These are phyloP conservation scores for Pseudocercospora ulei DNA, from an alignment of 2,329 filamentous ascomycete genomes.

Conservation along the genomic window DNA sequence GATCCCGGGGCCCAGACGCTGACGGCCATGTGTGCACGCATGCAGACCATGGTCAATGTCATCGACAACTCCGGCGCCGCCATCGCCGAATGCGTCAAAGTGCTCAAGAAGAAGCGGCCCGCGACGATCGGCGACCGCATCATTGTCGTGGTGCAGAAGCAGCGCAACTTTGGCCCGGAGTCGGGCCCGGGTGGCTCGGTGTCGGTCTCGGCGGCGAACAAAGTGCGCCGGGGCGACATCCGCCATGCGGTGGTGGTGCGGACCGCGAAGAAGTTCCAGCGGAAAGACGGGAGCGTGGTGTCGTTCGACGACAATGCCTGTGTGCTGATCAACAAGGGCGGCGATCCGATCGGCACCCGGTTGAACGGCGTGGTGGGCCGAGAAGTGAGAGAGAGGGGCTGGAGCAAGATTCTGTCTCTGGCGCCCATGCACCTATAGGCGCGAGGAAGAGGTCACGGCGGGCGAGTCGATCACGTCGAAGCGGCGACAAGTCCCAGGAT, in stretches of 20 bases:
- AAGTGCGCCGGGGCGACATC: constrained; percentile 93
- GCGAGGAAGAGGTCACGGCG: not conserved
- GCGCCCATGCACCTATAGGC: constrained; percentile 68
- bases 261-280: constrained; percentile 75
- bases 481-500: too few species aligned
- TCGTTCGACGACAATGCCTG: constrained; percentile 97
- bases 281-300: constrained; percentile 79
- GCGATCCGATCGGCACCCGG: constrained; percentile 86
- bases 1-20: too few species aligned
- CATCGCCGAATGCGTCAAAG: constrained; percentile 89
- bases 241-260: constrained; percentile 92
- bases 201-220: constrained; percentile 67
- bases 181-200: constrained; percentile 62
- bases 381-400: constrained; percentile 83
- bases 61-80: constrained; percentile 99
- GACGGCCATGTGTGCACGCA: not conserved
- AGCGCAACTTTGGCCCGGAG: constrained; percentile 65
- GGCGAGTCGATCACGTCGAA: constrained; percentile 4
- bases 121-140: constrained; percentile 93
- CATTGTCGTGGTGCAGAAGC: constrained; percentile 94
- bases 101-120: constrained; percentile 79
- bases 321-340: constrained; percentile 91
- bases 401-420: constrained; percentile 96
- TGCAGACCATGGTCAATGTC: constrained; percentile 93
- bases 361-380: constrained; percentile 82